Evolutionary conservation across 2,329 filamentous ascomycete genomes (phyloP), one percentile per base, ranked within the genome.

Genomic region (Diaporthe sp.): DNA sequence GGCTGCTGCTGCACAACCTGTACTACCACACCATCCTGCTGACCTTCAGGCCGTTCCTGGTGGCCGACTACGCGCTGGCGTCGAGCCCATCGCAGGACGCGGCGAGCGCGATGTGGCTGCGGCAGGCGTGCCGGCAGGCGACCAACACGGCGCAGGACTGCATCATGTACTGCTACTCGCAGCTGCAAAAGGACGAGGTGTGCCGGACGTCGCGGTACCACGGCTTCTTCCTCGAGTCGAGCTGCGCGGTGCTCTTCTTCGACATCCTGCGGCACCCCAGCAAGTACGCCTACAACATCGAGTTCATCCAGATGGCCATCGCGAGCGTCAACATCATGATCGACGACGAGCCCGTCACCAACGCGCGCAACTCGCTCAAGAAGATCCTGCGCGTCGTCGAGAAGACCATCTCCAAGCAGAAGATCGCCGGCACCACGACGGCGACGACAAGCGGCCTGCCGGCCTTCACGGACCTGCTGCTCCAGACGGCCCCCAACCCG

Each of bases 111-210:
- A 82, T 82, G 75, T 82, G 81, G 81, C 77, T 82, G 12, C 75
- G 81, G 57, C 80, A 81, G 39, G 81, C 81, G 1, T 82, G 81
- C 59, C 73, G 81, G 67, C 77, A 79, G 37, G 81, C 81, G 1
- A 79, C 78, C 39, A 80, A 82, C 59, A 79, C 81, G 12, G 81
- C 81, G 8, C 81, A 82, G 53, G 81, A 82, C 73, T 78, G 79
- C 17, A 77, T 81, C 25, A 74, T 80, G 17, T 80, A 79, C 39
- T 72, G 75, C 58, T 49, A 76, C 62, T 72, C 72, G 42, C 62
- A 74, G 61, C 70, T 78, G 17, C 65, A 68, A 12, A 73, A 77
- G 68, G 59, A 76, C 46, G 77, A 76, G 13, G 49, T 49, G 6
- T 77, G 76, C 39, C 73, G 75, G 73, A 44, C 70, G 28, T 75